Conservation (phyloP, 2,329 filamentous ascomycete species). For the Trichoderma oligosporum region DNA sequence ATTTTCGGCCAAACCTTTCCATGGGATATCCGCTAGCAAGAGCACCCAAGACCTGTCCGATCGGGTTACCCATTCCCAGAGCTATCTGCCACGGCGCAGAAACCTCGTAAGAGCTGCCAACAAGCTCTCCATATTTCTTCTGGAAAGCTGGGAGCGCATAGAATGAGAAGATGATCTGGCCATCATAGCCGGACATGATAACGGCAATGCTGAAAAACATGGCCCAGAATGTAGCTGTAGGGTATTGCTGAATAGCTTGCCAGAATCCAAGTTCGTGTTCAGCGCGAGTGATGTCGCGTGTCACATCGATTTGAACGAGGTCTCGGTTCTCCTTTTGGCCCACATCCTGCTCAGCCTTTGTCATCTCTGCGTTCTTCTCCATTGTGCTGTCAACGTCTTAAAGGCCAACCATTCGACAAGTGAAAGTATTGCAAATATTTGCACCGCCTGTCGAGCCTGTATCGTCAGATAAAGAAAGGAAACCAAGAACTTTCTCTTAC, state of each 20-base stretch:
- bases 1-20: conserved; percentile 43
- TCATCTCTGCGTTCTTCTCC: conserved; percentile 2
- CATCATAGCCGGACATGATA: conserved; percentile 35
- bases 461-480: neutral
- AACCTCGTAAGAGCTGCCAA: conserved; percentile 41
- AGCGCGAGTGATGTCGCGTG: conserved; percentile 24
- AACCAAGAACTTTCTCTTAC: neutral
- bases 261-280: conserved; percentile 29
- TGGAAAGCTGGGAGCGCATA: conserved; percentile 35
- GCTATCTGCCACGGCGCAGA: conserved; percentile 48
- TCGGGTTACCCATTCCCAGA: conserved; percentile 42
- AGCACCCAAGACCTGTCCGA: conserved; percentile 47
- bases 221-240: conserved; percentile 30
- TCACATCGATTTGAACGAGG: conserved; percentile 23
- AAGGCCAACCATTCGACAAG: neutral
- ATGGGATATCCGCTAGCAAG: conserved; percentile 27
- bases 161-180: conserved; percentile 38
- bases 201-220: conserved; percentile 31
- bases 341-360: neutral
- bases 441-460: neutral
- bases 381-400: neutral
- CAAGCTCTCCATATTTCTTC: conserved; percentile 31
- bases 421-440: neutral
- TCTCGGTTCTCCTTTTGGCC: neutral
- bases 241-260: conserved; percentile 39